Conservation (phyloP, 164 flowering plant genomes). For the Aristolochia contorta region DNA sequence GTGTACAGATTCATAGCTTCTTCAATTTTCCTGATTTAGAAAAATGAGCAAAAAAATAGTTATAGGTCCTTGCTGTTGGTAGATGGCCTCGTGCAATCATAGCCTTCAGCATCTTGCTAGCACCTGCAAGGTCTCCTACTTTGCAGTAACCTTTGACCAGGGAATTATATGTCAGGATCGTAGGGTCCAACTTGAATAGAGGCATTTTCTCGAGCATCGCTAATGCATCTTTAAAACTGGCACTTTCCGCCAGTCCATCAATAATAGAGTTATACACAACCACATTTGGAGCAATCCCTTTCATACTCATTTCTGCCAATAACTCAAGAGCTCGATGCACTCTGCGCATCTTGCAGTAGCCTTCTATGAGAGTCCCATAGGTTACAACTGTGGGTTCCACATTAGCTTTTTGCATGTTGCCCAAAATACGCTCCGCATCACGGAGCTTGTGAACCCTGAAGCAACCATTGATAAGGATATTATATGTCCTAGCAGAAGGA, state of each 20-base stretch:
- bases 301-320: constrained; percentile 50
- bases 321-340: constrained; percentile 61
- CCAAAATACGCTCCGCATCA: constrained; percentile 53
- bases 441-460: constrained; percentile 53
- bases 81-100: constrained; percentile 45
- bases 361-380: constrained; percentile 76
- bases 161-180: constrained; percentile 64
- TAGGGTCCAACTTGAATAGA: constrained; percentile 52
- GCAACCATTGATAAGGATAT: constrained; percentile 73
- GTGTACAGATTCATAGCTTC: constrained; percentile 74
- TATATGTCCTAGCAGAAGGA: constrained; percentile 45
- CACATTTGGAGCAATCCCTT: constrained; percentile 52
- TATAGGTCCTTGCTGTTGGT: constrained; percentile 78
- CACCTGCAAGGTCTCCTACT: constrained; percentile 19
- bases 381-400: constrained; percentile 47
- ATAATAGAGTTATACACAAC: constrained; percentile 63
- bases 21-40: constrained; percentile 44
- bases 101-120: constrained; percentile 63
- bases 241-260: constrained; percentile 68
- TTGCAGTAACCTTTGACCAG: constrained; percentile 32
- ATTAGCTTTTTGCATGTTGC: constrained; percentile 39
- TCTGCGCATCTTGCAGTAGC: constrained; percentile 62
- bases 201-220: constrained; percentile 37
- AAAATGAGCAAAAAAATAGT: constrained; percentile 57
- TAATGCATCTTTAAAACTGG: constrained; percentile 58